These are phyloP conservation scores for Yamagishiella unicocca DNA, from an alignment of 139 green algal genomes.

Conservation along the genomic window DNA sequence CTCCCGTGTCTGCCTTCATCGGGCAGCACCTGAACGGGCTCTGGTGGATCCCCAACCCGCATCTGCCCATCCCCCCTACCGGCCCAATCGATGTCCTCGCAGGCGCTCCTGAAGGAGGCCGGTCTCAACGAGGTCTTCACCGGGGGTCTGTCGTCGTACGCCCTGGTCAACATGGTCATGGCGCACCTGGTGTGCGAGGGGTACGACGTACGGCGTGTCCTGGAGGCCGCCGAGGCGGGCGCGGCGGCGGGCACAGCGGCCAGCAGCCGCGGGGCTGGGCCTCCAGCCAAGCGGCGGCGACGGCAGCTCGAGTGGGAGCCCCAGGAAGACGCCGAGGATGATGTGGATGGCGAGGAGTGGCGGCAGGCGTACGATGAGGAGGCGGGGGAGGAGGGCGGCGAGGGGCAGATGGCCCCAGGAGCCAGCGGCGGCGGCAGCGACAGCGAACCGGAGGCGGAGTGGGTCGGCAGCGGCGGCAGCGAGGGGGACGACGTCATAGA, in stretches of 20 bases:
- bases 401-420: not conserved
- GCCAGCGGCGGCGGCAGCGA: not conserved
- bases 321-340: not conserved
- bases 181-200: conserved; percentile 78
- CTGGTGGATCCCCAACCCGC: too few relatives aligned
- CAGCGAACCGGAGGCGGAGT: not conserved
- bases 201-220: conserved; percentile 12
- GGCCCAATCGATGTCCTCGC: too few relatives aligned
- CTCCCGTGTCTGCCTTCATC: too few relatives aligned
- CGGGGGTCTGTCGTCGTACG: conserved; percentile 77
- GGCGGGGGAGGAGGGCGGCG: not conserved
- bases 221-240: not conserved
- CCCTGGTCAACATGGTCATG: conserved; percentile 79
- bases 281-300: not conserved
- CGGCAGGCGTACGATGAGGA: not conserved
- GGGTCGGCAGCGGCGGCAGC: not conserved
- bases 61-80: too few relatives aligned
- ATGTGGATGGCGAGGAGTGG: not conserved
- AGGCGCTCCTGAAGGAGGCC: conserved; percentile 53
- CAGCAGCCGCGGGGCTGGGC: not conserved
- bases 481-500: not conserved
- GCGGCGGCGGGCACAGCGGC: not conserved
- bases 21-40: too few relatives aligned
- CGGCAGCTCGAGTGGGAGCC: not conserved
- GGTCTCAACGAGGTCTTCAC: conserved; percentile 84